Conservation (phyloP, 768 basidiomycete species). For the Phaeotremella fagi region DNA sequence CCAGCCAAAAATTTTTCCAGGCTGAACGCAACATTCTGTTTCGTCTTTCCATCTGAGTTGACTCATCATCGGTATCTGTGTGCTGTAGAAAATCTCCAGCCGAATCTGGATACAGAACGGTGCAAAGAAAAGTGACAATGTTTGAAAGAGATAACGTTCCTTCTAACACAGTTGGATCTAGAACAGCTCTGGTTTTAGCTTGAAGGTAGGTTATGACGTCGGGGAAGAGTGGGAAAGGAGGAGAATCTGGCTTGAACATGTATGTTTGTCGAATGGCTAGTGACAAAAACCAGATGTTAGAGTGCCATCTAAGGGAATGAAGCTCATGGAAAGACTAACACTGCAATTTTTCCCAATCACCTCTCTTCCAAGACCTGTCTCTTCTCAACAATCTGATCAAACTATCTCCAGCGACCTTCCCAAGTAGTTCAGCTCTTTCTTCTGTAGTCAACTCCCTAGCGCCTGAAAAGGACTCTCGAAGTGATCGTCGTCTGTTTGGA, state of each 20-base stretch:
- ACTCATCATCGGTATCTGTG: neutral
- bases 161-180: constrained; percentile 4
- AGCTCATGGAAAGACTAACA: constrained; percentile 4
- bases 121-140: constrained; percentile 29
- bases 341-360: constrained; percentile 19
- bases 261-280: constrained; percentile 15
- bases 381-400: constrained; percentile 17
- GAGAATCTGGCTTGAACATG: constrained; percentile 18
- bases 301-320: neutral
- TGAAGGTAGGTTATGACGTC: constrained; percentile 16
- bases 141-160: constrained; percentile 16
- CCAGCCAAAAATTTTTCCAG: constrained; percentile 37
- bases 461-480: neutral
- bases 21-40: constrained; percentile 24
- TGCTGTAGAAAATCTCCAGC: constrained; percentile 12
- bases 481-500: neutral
- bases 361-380: constrained; percentile 4
- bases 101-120: constrained; percentile 28
- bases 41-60: constrained; percentile 13
- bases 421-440: constrained; percentile 20
- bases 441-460: constrained; percentile 18
- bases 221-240: constrained; percentile 16
- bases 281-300: too few species aligned
- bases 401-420: constrained; percentile 30
- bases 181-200: constrained; percentile 1